Base-by-base conservation (phyloP, 2,329 filamentous ascomycete species). In the Exophiala bonariae region DNA sequence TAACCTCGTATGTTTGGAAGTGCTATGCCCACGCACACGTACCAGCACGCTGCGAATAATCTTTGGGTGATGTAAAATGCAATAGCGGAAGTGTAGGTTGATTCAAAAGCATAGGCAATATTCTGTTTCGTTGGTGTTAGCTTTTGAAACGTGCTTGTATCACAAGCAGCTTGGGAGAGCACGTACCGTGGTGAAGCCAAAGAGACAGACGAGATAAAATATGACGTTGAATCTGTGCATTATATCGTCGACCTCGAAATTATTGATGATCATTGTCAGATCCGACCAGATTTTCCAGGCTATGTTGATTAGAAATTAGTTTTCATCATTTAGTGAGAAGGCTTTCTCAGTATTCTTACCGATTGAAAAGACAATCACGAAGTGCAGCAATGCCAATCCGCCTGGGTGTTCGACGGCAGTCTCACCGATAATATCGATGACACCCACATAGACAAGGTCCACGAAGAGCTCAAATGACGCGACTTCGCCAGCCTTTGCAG, bases 101-200 rank as follows among this genome's bases (percentile, higher is more conserved):
- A 66, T 28, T 71, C 66, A 55, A 81, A 82, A 3, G 77, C 74
- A 37, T 56, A 56, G 17, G 46, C 38, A 19, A 47, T 53, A 28
- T 53, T 53, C 35, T 37, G 6, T 34, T n/a, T 34, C 5, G 17
- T 18, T 6, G 11, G 11, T 26, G 23, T 26, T 11, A 26, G 23
- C 23, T 26, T 26, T 26, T 26, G 23, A 26, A n/a, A n/a, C n/a
- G n/a, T n/a, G 6, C 23, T 26, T 26, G 6, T 26, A 26, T 26
- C 23, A 26, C n/a, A 26, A 11, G 23, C 23, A 26, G 23, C 6
- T 26, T 26, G 6, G 23, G 23, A 34, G 7, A 34, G 14, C 13
- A 83, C 83, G 58, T 84, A 37, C 84, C 11, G 78, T 81, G 3
- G 82, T 85, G 49, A 81, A 79, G 3, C 80, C 82, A 19, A 85